Evolutionary conservation across 2,329 filamentous ascomycete species (phyloP).

Genomic region (Hypoxylon sp.): DNA sequence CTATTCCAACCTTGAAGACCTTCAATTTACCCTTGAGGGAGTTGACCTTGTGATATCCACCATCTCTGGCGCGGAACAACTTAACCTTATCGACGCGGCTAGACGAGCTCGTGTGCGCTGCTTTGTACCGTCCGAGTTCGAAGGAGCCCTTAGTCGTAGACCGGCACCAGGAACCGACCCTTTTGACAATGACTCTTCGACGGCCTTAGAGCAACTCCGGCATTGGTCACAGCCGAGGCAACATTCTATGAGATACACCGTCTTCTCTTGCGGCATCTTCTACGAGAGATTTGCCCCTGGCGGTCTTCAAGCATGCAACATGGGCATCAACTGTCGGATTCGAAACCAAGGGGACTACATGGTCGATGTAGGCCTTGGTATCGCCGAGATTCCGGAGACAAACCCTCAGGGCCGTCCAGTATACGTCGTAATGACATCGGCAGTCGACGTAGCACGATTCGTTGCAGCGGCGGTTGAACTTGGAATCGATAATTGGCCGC

Average conservation of each 20-base stretch:
- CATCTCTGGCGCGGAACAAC: conserved; percentile 75
- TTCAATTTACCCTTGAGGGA: conserved; percentile 77
- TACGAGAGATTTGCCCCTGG: conserved; percentile 82
- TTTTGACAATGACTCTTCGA: conserved; percentile 71
- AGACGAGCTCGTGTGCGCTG: conserved; percentile 74
- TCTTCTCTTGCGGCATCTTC: conserved; percentile 81
- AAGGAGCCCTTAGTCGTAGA: conserved; percentile 72
- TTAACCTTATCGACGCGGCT: conserved; percentile 81
- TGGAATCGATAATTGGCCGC: conserved; percentile 73
- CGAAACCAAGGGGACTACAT: conserved; percentile 75
- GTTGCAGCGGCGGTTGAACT: conserved; percentile 78
- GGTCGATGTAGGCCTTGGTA: conserved; percentile 71
- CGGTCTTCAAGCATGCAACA: conserved; percentile 72
- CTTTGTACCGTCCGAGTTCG: conserved; percentile 84
- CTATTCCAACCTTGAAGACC: conserved; percentile 71
- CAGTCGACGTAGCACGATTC: conserved; percentile 79
- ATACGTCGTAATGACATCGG: conserved; percentile 77
- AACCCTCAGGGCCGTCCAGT: conserved; percentile 65
- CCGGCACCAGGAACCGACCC: conserved; percentile 65
- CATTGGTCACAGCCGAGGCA: conserved; percentile 64
- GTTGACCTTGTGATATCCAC: conserved; percentile 84
- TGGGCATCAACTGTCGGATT: conserved; percentile 71
- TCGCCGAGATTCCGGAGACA: conserved; percentile 73
- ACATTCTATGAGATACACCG: conserved; percentile 74
- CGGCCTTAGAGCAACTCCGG: conserved; percentile 65